Percentiles rank a stretch among this genome's conserved stretches.
phyloP scores from a whole-genome alignment of 2,329 filamentous ascomycete genomes.

The Ceratocystiopsis minuta region DNA sequence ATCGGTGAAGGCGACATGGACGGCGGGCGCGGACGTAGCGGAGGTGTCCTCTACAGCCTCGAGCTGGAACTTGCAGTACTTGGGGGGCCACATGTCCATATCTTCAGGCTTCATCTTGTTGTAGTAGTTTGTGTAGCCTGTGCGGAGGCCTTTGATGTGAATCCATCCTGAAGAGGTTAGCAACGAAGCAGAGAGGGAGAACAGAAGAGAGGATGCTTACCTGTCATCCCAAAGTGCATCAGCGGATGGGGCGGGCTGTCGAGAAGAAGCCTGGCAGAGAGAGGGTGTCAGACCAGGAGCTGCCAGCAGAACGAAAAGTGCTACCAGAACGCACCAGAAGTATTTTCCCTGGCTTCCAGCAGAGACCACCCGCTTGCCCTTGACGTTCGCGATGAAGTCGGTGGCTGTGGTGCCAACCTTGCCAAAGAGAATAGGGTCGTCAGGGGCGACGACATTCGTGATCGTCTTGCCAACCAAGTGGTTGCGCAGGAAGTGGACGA shows the following conservation, averaged over 20 bases:
- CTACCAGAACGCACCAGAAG: constrained; percentile 46
- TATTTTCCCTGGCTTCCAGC: constrained; percentile 90
- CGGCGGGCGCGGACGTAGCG: constrained; percentile 4
- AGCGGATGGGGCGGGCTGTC: constrained; percentile 69
- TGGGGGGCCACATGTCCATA: constrained; percentile 62
- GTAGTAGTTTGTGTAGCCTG: constrained; percentile 68
- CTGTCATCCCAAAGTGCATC: constrained; percentile 69
- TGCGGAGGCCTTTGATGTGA: constrained; percentile 63
- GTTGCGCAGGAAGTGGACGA: constrained; percentile 69
- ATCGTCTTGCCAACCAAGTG: constrained; percentile 75
- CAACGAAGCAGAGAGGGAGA: neutral
- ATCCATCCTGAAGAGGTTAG: constrained; percentile 47
- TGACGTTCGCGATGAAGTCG: constrained; percentile 55
- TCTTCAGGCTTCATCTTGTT: constrained; percentile 46
- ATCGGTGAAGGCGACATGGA: constrained; percentile 68
- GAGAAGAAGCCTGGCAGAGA: constrained; percentile 27
- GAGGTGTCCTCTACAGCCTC: constrained; percentile 34
- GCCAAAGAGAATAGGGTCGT: constrained; percentile 76
- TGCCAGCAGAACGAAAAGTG: neutral
- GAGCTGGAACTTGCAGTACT: constrained; percentile 73
- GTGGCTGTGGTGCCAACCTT: constrained; percentile 69
- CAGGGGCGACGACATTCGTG: constrained; percentile 46
- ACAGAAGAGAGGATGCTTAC: constrained; percentile 14
- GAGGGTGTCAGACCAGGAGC: neutral
- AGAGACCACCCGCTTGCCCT: constrained; percentile 47